A percentile compares a stretch with the other conserved stretches of the same genome.
These are phyloP conservation scores for Plasmopara muralis DNA, from an alignment of 352 stramenopile genomes.

Conservation along the genomic window DNA sequence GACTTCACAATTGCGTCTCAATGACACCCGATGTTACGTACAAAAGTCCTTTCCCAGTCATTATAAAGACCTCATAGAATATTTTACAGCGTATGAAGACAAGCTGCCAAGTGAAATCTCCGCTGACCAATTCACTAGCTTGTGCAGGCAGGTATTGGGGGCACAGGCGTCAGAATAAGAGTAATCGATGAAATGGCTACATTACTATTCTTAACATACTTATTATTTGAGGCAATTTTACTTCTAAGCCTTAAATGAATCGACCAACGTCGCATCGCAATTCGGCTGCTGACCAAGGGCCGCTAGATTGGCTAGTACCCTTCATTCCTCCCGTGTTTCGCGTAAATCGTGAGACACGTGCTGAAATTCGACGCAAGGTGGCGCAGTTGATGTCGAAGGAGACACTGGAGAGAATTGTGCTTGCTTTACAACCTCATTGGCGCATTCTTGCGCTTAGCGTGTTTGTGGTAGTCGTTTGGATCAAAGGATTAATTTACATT, in stretches of 20 bases:
- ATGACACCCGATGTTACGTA: no score
- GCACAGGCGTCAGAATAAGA: no score
- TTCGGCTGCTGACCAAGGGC: conserved; percentile 23
- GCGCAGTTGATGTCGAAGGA: conserved; percentile 32
- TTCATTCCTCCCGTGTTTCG: conserved; percentile 77
- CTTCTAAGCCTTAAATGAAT: conserved; percentile 3
- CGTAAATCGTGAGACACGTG: conserved; percentile 71
- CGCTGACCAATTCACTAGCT: no score
- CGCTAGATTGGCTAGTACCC: conserved; percentile 69
- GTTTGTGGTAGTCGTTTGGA: conserved; percentile 29
- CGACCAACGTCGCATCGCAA: conserved; percentile 7
- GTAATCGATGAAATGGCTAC: neutral
- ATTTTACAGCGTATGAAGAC: no score
- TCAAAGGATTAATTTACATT: conserved; percentile 37
- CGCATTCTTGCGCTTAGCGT: conserved; percentile 15
- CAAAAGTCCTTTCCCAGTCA: no score
- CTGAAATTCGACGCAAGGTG: conserved; percentile 30
- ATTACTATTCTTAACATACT: neutral
- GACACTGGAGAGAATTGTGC: conserved; percentile 12
- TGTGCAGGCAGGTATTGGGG: no score
- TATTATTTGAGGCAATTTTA: neutral
- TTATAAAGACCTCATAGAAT: no score
- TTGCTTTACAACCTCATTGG: conserved; percentile 23
- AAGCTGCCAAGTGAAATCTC: no score
- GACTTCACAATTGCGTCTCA: no score